A percentile compares a stretch with the other conserved stretches of the same genome.
Conservation (phyloP, 345 rosid species). For the Barbarea vulgaris region DNA sequence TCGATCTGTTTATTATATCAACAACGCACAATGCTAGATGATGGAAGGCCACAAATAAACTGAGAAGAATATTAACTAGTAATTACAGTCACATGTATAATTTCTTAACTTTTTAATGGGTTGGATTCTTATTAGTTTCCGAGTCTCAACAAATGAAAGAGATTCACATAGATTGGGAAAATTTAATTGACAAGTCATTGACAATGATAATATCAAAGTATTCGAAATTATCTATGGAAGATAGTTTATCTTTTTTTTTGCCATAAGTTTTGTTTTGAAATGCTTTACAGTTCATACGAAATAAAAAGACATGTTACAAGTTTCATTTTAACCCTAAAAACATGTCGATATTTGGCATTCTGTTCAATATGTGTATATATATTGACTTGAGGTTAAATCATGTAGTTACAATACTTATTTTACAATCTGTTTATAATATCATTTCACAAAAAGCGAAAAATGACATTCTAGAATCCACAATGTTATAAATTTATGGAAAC, state of each 20-base stretch:
- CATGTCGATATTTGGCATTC: background rate
- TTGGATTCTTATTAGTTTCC: conserved; percentile 19
- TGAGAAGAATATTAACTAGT: conserved; percentile 12
- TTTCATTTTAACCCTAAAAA: background rate
- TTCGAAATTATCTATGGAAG: conserved; percentile 6
- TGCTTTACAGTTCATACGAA: background rate
- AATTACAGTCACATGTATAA: conserved; percentile 10
- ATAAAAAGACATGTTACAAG: background rate
- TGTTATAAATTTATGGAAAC: background rate
- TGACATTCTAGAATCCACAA: background rate
- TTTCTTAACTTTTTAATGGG: background rate
- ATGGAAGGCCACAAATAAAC: conserved; percentile 20
- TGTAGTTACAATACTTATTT: background rate
- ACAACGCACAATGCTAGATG: background rate
- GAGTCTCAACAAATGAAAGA: conserved; percentile 1
- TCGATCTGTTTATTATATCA: background rate
- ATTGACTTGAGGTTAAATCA: background rate
- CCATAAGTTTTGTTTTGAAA: background rate
- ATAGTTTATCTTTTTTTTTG: background rate
- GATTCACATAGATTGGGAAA: conserved; percentile 23
- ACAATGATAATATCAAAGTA: conserved; percentile 4
- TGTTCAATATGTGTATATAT: background rate
- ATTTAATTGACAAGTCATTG: conserved; percentile 27
- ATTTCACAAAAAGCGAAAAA: background rate
- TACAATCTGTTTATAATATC: background rate